Conservation (phyloP, 768 basidiomycete genomes). For the Calocera viscosa region DNA sequence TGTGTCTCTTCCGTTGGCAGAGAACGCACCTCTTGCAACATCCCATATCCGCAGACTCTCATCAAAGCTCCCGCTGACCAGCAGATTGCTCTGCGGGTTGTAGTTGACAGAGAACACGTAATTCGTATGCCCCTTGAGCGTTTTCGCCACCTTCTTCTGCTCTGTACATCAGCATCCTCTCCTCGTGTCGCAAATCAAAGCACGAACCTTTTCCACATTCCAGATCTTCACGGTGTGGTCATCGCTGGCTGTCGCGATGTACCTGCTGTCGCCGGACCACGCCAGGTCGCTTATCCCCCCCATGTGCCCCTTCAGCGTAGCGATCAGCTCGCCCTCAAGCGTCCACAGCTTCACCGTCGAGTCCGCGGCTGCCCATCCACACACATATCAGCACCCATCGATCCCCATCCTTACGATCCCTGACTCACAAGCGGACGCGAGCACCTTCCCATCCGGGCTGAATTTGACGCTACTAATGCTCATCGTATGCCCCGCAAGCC, state of each 20-base stretch:
- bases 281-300: slow-evolving; percentile 84
- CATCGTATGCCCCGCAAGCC: slow-evolving; percentile 52
- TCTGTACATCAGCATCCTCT: slow-evolving; percentile 10
- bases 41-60: slow-evolving; percentile 98
- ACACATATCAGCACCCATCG: slow-evolving; percentile 29
- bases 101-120: slow-evolving; percentile 91
- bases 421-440: slow-evolving; percentile 73
- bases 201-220: slow-evolving; percentile 53
- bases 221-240: slow-evolving; percentile 82
- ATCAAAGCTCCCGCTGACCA: slow-evolving; percentile 90
- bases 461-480: slow-evolving; percentile 80
- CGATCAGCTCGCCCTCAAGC: slow-evolving; percentile 54
- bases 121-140: slow-evolving; percentile 75
- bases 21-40: slow-evolving; percentile 58
- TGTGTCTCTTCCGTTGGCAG: background rate
- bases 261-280: slow-evolving; percentile 72
- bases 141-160: slow-evolving; percentile 50
- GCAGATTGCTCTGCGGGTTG: slow-evolving; percentile 75
- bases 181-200: background rate
- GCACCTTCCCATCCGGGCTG: slow-evolving; percentile 65
- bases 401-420: slow-evolving; percentile 18
- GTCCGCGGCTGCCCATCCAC: slow-evolving; percentile 63
- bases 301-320: slow-evolving; percentile 59
- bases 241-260: slow-evolving; percentile 85
- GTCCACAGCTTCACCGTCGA: slow-evolving; percentile 75